phyloP scores from a whole-genome alignment of 257 asterid species.

The Nicotiana otophora region DNA sequence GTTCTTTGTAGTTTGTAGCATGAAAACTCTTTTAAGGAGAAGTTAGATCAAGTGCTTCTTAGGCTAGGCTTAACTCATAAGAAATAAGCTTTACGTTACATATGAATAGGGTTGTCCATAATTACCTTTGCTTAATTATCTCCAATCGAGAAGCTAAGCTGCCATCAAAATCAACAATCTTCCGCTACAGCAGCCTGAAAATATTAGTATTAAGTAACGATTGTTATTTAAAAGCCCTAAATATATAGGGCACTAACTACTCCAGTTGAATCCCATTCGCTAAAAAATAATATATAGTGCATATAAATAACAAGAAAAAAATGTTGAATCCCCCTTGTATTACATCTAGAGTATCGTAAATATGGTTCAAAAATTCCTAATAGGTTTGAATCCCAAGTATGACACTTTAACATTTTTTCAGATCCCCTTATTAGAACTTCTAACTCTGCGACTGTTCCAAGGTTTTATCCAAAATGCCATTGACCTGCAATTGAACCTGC shows the following conservation, averaged over 20 bases:
- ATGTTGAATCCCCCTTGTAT: background rate
- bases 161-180: background rate
- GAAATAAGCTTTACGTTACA: background rate
- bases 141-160: background rate
- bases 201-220: background rate
- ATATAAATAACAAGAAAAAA: background rate
- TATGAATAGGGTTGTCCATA: background rate
- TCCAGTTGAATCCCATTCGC: background rate
- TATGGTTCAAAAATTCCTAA: background rate
- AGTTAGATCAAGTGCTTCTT: background rate
- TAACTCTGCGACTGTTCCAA: background rate
- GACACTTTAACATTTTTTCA: no score
- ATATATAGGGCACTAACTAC: background rate
- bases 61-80: background rate
- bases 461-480: slow-evolving; percentile 15
- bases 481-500: slow-evolving; percentile 36
- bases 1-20: background rate
- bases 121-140: background rate
- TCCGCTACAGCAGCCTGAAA: background rate
- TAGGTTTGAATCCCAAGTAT: background rate
- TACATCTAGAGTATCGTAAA: background rate
- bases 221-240: background rate
- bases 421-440: background rate
- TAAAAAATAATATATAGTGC: background rate
- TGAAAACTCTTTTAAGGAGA: background rate